phyloP scores from a whole-genome alignment of 2,329 filamentous ascomycete species.

The Hymenoscyphus albidus region DNA sequence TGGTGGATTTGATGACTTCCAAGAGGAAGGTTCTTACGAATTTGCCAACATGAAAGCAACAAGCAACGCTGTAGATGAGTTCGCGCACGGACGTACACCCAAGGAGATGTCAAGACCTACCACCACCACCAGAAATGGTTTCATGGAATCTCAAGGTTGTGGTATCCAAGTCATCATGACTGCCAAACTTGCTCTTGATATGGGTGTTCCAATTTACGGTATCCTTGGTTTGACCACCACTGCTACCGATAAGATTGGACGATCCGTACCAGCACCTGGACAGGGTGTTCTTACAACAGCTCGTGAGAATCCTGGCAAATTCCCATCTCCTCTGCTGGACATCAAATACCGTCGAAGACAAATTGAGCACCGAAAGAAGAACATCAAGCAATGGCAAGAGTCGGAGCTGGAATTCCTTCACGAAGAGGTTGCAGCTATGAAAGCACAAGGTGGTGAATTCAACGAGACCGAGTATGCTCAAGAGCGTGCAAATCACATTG shows the following conservation, averaged over 20 bases:
- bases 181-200: constrained; percentile 89
- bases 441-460: constrained; percentile 70
- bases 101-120: constrained; percentile 97
- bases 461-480: constrained; percentile 80
- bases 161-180: constrained; percentile 99
- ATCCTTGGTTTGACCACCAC: constrained; percentile 90
- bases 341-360: constrained; percentile 97
- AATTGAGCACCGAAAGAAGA: constrained; percentile 87
- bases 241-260: constrained; percentile 97
- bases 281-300: constrained; percentile 96
- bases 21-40: constrained; percentile 98
- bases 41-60: constrained; percentile 99
- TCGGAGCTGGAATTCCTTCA: constrained; percentile 89
- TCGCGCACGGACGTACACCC: constrained; percentile 90
- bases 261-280: constrained; percentile 92
- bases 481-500: constrained; percentile 81
- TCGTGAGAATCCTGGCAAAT: constrained; percentile 84
- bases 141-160: constrained; percentile 99
- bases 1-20: constrained; percentile 98
- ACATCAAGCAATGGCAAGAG: constrained; percentile 96
- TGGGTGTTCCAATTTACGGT: constrained; percentile 98
- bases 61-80: constrained; percentile 95
- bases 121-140: constrained; percentile 93
- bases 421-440: constrained; percentile 89
- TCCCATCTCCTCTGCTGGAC: constrained; percentile 91